Percentiles rank a stretch among this genome's conserved stretches.
Conservation (phyloP, 306 rosid genomes). For the Acacia melanoxylon region DNA sequence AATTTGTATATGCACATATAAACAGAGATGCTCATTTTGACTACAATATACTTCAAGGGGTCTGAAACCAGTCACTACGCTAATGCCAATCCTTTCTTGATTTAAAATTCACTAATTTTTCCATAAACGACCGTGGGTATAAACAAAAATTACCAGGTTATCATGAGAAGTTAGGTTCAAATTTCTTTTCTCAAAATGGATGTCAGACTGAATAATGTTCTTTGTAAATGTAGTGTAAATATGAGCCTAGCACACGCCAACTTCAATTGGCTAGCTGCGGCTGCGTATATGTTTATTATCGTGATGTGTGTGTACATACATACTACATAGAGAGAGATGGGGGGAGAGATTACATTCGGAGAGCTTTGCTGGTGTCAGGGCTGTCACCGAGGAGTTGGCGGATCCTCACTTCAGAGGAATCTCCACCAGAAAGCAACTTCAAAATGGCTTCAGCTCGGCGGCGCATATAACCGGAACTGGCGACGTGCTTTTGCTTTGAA, state of each 20-base stretch:
- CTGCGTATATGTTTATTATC: background rate
- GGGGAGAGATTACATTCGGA: conserved; percentile 64
- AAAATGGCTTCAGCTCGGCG: conserved; percentile 74
- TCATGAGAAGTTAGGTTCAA: background rate
- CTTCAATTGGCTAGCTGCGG: conserved; percentile 7
- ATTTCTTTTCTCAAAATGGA: background rate
- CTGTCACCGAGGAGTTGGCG: conserved; percentile 84
- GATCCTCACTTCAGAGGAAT: conserved; percentile 70
- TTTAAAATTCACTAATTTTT: background rate
- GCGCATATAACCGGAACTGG: conserved; percentile 48
- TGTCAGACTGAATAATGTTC: background rate
- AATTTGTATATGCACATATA: background rate
- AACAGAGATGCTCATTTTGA: background rate
- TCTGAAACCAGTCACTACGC: background rate
- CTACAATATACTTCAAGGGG: background rate
- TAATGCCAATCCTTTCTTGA: background rate
- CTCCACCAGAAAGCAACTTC: conserved; percentile 60
- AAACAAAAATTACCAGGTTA: background rate
- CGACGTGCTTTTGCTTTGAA: conserved; percentile 10
- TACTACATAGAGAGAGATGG: background rate
- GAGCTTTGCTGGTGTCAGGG: conserved; percentile 99
- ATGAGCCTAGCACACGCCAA: background rate
- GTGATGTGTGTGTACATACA: background rate
- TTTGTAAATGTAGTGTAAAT: background rate
- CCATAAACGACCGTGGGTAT: background rate